Percentiles rank a stretch among this genome's conserved stretches.
These are phyloP conservation scores for Ilex paraguariensis DNA, from an alignment of 305 asterid species.

Conservation along the genomic window DNA sequence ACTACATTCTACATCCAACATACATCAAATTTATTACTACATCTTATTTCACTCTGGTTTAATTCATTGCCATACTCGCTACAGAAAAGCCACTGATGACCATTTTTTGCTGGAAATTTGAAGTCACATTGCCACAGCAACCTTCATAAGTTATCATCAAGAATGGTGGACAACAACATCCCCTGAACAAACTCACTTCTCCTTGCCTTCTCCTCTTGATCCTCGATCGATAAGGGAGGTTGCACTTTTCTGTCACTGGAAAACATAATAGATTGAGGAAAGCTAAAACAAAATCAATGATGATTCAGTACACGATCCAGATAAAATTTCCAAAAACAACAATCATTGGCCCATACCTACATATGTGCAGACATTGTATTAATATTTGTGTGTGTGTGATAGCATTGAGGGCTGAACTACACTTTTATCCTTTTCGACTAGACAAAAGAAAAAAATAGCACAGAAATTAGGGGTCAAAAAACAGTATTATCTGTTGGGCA, in stretches of 20 bases:
- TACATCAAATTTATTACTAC: constrained; percentile 57
- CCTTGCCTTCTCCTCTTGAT: constrained; percentile 58
- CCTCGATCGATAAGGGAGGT: constrained; percentile 51
- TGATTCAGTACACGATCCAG: too few relatives aligned
- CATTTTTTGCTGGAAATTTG: constrained; percentile 1
- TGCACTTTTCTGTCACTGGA: constrained; percentile 28
- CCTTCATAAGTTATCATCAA: constrained; percentile 36
- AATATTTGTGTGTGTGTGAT: too few relatives aligned
- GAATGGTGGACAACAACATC: constrained; percentile 47
- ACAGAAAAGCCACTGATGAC: constrained; percentile 2
- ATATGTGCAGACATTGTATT: too few relatives aligned
- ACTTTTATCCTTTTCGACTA: too few relatives aligned
- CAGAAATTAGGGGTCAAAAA: too few relatives aligned
- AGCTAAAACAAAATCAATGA: too few relatives aligned
- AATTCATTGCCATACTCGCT: constrained; percentile 7
- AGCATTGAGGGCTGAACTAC: too few relatives aligned
- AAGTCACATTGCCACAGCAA: not conserved
- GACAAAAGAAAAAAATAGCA: too few relatives aligned
- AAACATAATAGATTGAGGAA: too few relatives aligned
- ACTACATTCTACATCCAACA: constrained; percentile 42
- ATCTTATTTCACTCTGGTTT: constrained; percentile 39
- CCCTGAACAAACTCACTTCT: constrained; percentile 55
- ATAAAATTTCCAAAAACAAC: too few relatives aligned
- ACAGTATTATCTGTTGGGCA: too few relatives aligned
- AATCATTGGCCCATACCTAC: too few relatives aligned